phyloP scores from a whole-genome alignment of 352 stramenopile species.

The Stephanocyclus meneghinianus region DNA sequence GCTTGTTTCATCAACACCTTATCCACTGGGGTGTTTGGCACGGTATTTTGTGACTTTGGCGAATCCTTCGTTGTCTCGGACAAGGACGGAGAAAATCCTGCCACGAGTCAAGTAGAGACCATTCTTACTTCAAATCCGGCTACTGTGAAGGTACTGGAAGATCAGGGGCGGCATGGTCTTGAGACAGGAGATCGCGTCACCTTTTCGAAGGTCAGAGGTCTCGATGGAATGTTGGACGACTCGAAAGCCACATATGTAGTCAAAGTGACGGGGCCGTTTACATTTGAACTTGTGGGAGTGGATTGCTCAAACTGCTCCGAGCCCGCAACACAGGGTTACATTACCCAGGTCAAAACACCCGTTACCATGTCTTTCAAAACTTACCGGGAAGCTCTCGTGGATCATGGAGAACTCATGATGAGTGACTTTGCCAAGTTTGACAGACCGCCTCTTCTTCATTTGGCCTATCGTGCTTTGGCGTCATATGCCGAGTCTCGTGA shows the following conservation, averaged over 20 bases:
- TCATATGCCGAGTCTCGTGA: conserved; percentile 72
- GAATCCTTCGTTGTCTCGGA: conserved; percentile 92
- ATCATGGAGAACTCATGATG: conserved; percentile 94
- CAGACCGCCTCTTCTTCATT: conserved; percentile 82
- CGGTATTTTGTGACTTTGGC: conserved; percentile 98
- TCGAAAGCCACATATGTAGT: conserved; percentile 67
- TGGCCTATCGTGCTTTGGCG: conserved; percentile 72
- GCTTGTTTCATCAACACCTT: conserved; percentile 90
- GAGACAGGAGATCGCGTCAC: conserved; percentile 95
- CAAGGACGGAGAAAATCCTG: conserved; percentile 90
- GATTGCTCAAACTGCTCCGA: conserved; percentile 80
- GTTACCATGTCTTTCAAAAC: conserved; percentile 91
- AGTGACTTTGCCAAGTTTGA: conserved; percentile 98
- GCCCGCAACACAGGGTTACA: conserved; percentile 75
- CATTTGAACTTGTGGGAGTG: conserved; percentile 91
- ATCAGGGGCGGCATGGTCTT: conserved; percentile 92
- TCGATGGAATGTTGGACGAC: conserved; percentile 70
- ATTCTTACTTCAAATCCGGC: conserved; percentile 84
- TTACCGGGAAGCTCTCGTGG: conserved; percentile 85
- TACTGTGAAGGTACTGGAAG: conserved; percentile 96
- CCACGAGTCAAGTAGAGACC: conserved; percentile 91
- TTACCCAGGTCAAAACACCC: conserved; percentile 94
- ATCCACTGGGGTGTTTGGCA: conserved; percentile 90
- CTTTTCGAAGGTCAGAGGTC: conserved; percentile 92
- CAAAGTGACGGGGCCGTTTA: conserved; percentile 89